phyloP scores from a whole-genome alignment of 768 basidiomycete species.

The Leccinum subgranulosum region DNA sequence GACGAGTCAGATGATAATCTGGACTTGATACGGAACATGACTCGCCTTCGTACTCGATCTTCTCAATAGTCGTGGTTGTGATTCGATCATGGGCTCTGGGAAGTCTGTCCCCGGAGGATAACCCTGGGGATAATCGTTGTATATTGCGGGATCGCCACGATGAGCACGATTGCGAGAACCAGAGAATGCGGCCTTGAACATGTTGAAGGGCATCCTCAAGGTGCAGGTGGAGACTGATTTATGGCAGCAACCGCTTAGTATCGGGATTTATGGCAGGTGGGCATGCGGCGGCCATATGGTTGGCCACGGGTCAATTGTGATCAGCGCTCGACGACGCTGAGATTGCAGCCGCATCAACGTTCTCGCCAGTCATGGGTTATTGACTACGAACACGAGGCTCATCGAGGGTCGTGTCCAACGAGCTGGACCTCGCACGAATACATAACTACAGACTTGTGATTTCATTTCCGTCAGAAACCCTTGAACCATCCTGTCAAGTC shows the following conservation, averaged over 20 bases:
- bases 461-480: not conserved
- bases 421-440: not conserved
- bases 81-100: conserved; percentile 19
- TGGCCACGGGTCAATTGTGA: conserved; percentile 26
- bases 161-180: conserved; percentile 31
- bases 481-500: not conserved
- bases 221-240: conserved; percentile 16
- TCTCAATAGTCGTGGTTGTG: conserved; percentile 25
- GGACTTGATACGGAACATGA: not conserved
- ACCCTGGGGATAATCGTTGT: conserved; percentile 26
- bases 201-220: conserved; percentile 35
- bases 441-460: not conserved
- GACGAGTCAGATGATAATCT: conserved; percentile 11
- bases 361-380: not conserved
- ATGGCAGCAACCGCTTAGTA: conserved; percentile 7
- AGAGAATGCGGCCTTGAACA: conserved; percentile 33
- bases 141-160: conserved; percentile 25
- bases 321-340: not conserved
- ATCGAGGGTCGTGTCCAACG: not conserved
- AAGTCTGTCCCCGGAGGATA: conserved; percentile 27
- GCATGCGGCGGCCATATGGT: conserved; percentile 33
- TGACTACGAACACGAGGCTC: conserved; percentile 7
- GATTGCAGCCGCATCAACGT: not conserved
- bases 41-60: conserved; percentile 28
- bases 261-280: conserved; percentile 27